Conservation (phyloP, 1,139 yeast species). For the Fermentozyma sake region DNA sequence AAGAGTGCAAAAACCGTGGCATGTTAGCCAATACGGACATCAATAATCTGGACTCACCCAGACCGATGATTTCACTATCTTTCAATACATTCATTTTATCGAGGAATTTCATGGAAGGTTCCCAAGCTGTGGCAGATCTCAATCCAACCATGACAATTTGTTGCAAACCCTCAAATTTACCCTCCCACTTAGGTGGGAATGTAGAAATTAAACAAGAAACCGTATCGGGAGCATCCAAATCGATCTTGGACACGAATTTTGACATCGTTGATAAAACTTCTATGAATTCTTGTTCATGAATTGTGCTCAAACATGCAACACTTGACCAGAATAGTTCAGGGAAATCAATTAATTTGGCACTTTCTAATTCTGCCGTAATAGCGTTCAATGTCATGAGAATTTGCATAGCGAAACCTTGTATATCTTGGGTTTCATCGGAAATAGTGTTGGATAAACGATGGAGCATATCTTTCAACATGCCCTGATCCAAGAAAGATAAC, state of each 20-base stretch:
- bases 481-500: conserved; percentile 72
- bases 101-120: conserved; percentile 67
- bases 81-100: conserved; percentile 65
- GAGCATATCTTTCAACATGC: conserved; percentile 90
- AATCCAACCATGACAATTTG: conserved; percentile 75
- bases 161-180: conserved; percentile 85
- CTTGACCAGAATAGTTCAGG: conserved; percentile 97
- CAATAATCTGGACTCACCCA: conserved; percentile 63
- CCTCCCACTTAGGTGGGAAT: conserved; percentile 96
- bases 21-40: conserved; percentile 72
- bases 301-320: conserved; percentile 85
- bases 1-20: conserved; percentile 80
- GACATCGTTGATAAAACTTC: conserved; percentile 81
- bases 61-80: conserved; percentile 77
- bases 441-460: conserved; percentile 91
- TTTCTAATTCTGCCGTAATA: conserved; percentile 76
- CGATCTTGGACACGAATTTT: conserved; percentile 82
- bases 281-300: conserved; percentile 89
- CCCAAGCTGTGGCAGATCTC: conserved; percentile 76
- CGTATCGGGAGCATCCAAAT: conserved; percentile 79
- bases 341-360: conserved; percentile 74
- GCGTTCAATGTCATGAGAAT: conserved; percentile 94
- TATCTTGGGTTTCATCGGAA: conserved; percentile 81
- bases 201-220: conserved; percentile 78
- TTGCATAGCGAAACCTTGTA: conserved; percentile 97